These are phyloP conservation scores for Eragrostis nindensis DNA, from an alignment of 176 grass and related monocot species.

Conservation along the genomic window DNA sequence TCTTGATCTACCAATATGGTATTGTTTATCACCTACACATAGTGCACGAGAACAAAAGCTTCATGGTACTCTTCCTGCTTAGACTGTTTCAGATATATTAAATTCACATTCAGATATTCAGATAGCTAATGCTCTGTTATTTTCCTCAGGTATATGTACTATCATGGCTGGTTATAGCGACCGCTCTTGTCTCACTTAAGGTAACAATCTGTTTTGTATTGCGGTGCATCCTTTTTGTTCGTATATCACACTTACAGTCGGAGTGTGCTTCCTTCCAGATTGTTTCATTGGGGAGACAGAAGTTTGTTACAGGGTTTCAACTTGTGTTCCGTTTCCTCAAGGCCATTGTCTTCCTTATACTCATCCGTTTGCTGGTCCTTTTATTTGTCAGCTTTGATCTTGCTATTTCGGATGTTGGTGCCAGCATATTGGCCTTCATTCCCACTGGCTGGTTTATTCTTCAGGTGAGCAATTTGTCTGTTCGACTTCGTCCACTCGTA, in stretches of 20 bases:
- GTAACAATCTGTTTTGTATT: slow-evolving; percentile 41
- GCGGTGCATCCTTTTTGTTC: neutral
- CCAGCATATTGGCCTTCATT: slow-evolving; percentile 71
- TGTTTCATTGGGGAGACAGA: slow-evolving; percentile 63
- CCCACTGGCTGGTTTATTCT: slow-evolving; percentile 79
- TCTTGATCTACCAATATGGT: slow-evolving; percentile 79
- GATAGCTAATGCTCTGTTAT: slow-evolving; percentile 31
- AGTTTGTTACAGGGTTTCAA: slow-evolving; percentile 55
- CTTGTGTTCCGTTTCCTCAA: slow-evolving; percentile 66
- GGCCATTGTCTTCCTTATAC: slow-evolving; percentile 55
- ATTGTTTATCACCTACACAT: slow-evolving; percentile 79
- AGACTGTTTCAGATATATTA: slow-evolving; percentile 19
- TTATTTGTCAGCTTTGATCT: slow-evolving; percentile 54
- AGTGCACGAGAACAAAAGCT: slow-evolving; percentile 53
- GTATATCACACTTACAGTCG: neutral
- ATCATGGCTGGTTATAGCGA: slow-evolving; percentile 70
- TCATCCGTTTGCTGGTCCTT: slow-evolving; percentile 43
- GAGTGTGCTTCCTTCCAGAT: slow-evolving; percentile 38
- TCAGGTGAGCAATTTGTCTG: slow-evolving; percentile 47
- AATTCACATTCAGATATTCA: neutral
- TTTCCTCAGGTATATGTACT: slow-evolving; percentile 60
- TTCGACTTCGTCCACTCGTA: neutral
- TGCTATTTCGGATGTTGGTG: slow-evolving; percentile 40
- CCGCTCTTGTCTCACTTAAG: slow-evolving; percentile 59
- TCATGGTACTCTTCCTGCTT: slow-evolving; percentile 52